phyloP scores from a whole-genome alignment of 1,139 yeast species.

The Debaryomyces psychrophilus region DNA sequence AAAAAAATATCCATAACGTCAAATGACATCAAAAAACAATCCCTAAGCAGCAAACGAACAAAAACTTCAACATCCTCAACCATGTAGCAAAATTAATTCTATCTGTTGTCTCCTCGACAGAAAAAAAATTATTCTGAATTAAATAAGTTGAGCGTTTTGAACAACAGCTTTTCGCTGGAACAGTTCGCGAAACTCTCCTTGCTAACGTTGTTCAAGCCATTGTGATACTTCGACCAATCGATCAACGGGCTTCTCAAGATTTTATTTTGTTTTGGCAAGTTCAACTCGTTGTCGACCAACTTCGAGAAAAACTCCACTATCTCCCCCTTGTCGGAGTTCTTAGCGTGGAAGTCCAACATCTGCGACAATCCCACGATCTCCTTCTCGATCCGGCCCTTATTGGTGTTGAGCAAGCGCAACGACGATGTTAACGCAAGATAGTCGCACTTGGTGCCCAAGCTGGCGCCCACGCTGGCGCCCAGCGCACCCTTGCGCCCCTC shows the following conservation, averaged over 20 bases:
- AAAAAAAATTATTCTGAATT: slow-evolving; percentile 12
- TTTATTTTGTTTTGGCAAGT: slow-evolving; percentile 41
- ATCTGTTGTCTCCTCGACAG: not conserved
- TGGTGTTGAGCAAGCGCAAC: slow-evolving; percentile 32
- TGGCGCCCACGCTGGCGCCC: not conserved
- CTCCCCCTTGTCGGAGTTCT: slow-evolving; percentile 26
- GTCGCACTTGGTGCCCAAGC: slow-evolving; percentile 38
- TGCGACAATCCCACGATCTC: slow-evolving; percentile 40
- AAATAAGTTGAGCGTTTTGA: slow-evolving; percentile 33
- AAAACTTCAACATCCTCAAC: slow-evolving; percentile 6
- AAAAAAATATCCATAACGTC: not conserved
- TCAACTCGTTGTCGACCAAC: slow-evolving; percentile 33
- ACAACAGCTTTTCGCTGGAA: slow-evolving; percentile 24
- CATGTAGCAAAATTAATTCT: slow-evolving; percentile 2
- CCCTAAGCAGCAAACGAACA: slow-evolving; percentile 3
- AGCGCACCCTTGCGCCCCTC: slow-evolving; percentile 7
- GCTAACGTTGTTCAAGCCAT: slow-evolving; percentile 18
- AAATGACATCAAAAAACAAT: slow-evolving; percentile 1
- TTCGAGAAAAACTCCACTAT: slow-evolving; percentile 32
- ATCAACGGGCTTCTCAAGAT: slow-evolving; percentile 41
- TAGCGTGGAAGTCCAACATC: slow-evolving; percentile 23
- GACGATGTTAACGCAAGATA: slow-evolving; percentile 43
- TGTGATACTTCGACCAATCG: slow-evolving; percentile 40
- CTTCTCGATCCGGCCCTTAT: slow-evolving; percentile 28
- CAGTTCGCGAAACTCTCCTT: slow-evolving; percentile 17